These are phyloP conservation scores for Cytidiella melzeri DNA, from an alignment of 768 basidiomycete genomes.

Conservation along the genomic window DNA sequence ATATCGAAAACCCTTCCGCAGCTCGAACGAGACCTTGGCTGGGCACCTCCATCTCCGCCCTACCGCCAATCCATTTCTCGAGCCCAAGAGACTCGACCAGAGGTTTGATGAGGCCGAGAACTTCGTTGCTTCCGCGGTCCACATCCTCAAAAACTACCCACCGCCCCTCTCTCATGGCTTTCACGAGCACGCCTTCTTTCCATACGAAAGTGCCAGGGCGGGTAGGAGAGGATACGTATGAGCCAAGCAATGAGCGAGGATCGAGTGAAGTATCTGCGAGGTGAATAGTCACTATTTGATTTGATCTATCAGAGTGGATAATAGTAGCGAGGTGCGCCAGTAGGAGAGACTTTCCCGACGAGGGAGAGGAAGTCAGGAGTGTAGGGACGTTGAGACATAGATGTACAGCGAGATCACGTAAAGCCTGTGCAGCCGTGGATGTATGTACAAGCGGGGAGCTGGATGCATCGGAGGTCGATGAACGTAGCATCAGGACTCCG, in stretches of 20 bases:
- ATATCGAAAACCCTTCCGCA: slow-evolving; percentile 74
- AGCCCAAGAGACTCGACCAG: slow-evolving; percentile 67
- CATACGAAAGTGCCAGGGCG: slow-evolving; percentile 90
- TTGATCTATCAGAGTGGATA: slow-evolving; percentile 52
- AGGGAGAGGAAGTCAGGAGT: slow-evolving; percentile 80
- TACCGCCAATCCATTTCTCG: slow-evolving; percentile 71
- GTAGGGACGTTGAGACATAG: slow-evolving; percentile 67
- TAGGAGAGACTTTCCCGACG: slow-evolving; percentile 81
- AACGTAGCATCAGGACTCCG: slow-evolving; percentile 59
- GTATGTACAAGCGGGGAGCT: slow-evolving; percentile 54
- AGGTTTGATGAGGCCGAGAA: slow-evolving; percentile 81
- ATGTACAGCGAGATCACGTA: slow-evolving; percentile 58
- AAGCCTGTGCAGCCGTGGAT: slow-evolving; percentile 47
- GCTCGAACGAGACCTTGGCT: slow-evolving; percentile 71
- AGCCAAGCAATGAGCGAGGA: slow-evolving; percentile 87
- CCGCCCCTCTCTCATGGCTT: slow-evolving; percentile 82
- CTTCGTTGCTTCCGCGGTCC: slow-evolving; percentile 84
- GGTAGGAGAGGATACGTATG: slow-evolving; percentile 82
- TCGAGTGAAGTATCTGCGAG: slow-evolving; percentile 95
- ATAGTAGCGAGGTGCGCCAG: slow-evolving; percentile 68
- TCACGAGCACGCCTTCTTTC: slow-evolving; percentile 90
- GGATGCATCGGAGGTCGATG: slow-evolving; percentile 23
- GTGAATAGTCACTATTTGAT: slow-evolving; percentile 80
- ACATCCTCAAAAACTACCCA: slow-evolving; percentile 94
- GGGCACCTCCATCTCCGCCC: slow-evolving; percentile 65